Conservation (phyloP, 345 rosid species). For the Theobroma cacao region DNA sequence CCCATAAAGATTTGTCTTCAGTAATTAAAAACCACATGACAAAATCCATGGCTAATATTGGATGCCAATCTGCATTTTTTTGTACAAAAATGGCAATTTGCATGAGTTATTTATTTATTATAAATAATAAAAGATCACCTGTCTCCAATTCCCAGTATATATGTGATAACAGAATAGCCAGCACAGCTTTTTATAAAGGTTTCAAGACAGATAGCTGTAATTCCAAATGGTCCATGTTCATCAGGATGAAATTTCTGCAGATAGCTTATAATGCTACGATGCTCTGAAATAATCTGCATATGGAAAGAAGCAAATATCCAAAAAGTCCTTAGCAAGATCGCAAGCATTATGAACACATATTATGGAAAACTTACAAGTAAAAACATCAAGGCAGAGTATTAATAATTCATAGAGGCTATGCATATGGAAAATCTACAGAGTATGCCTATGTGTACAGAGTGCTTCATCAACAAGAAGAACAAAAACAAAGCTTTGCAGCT, state of each 20-base stretch:
- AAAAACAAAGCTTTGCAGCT: constrained; percentile 1
- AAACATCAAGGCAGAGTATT: neutral
- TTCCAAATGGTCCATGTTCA: constrained; percentile 94
- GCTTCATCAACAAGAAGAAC: neutral
- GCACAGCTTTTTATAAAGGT: constrained; percentile 99
- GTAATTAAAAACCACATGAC: neutral
- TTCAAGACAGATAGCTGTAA: constrained; percentile 91
- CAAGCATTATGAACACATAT: neutral
- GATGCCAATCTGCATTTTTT: neutral
- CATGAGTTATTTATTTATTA: neutral
- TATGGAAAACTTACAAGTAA: neutral
- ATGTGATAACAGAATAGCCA: constrained; percentile 96
- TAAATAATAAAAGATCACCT: constrained; percentile 39
- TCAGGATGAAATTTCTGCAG: constrained; percentile 96
- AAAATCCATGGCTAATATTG: constrained; percentile 7
- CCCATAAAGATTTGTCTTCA: constrained; percentile 16
- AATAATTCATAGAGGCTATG: neutral
- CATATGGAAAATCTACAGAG: neutral
- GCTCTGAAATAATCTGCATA: constrained; percentile 85
- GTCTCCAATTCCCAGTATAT: constrained; percentile 97
- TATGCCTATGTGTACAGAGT: neutral
- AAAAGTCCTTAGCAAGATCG: constrained; percentile 10
- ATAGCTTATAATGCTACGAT: constrained; percentile 87
- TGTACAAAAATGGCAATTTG: neutral
- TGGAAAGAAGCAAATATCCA: constrained; percentile 1